A percentile compares a stretch with the other conserved stretches of the same genome.
Conservation (phyloP, 1,284 basidiomycete species). For the Tilletia indica region DNA sequence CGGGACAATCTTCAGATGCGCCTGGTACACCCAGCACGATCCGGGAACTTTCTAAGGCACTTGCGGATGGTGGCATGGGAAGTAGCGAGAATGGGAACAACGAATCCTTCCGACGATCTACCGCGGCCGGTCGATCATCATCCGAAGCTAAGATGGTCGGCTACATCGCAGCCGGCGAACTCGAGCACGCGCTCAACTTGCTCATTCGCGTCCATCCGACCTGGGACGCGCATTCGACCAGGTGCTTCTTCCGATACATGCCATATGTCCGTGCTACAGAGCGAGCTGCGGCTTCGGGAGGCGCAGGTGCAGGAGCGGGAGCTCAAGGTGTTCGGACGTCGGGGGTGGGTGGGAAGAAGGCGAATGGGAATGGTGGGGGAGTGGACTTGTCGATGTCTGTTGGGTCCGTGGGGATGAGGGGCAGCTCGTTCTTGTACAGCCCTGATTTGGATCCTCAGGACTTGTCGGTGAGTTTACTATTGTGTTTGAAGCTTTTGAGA, state of each 20-base stretch:
- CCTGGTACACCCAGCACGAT: constrained; percentile 4
- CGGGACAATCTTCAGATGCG: background rate
- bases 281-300: background rate
- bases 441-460: constrained; percentile 1
- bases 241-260: constrained; percentile 36
- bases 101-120: constrained; percentile 50
- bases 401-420: constrained; percentile 4
- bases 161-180: constrained; percentile 85
- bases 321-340: too few species aligned
- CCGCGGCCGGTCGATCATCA: too few species aligned
- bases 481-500: too few species aligned
- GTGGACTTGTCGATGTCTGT: background rate
- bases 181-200: constrained; percentile 71
- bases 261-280: constrained; percentile 30
- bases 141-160: constrained; percentile 70
- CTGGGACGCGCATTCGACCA: constrained; percentile 20
- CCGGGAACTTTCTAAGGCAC: background rate
- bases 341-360: background rate
- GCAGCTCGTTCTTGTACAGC: constrained; percentile 7
- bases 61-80: background rate
- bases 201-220: constrained; percentile 22
- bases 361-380: background rate
- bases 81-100: too few species aligned
- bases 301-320: background rate
- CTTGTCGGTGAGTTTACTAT: background rate